phyloP scores from a whole-genome alignment of 768 basidiomycete species.

The Pisolithus albus region DNA sequence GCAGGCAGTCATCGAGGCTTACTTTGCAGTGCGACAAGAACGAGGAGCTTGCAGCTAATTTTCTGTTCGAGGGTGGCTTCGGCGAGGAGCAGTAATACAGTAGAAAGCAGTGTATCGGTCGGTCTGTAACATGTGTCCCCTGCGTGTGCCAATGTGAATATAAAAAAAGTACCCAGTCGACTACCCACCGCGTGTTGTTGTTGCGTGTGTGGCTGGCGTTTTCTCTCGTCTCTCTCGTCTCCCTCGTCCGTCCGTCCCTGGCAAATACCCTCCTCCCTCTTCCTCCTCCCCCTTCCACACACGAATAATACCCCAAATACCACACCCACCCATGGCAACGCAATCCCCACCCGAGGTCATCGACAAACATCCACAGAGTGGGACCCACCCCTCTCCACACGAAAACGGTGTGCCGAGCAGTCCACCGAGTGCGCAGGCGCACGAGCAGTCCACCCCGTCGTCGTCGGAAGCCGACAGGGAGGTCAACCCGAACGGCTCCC shows the following conservation, averaged over 20 bases:
- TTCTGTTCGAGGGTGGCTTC: constrained; percentile 70
- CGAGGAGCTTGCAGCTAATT: constrained; percentile 94
- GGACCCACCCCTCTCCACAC: constrained; percentile 18
- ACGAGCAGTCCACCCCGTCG: constrained; percentile 24
- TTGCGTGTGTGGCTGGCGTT: constrained; percentile 9
- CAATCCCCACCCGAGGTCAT: no score
- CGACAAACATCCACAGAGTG: not conserved
- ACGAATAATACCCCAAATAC: no score
- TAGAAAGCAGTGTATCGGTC: not conserved
- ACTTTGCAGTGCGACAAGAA: constrained; percentile 94
- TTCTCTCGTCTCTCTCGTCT: constrained; percentile 15
- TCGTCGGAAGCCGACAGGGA: constrained; percentile 33
- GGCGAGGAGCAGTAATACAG: constrained; percentile 31
- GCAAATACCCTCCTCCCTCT: no score
- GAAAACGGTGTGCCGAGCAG: constrained; percentile 18
- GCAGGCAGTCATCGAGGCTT: constrained; percentile 80
- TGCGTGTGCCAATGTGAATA: constrained; percentile 18
- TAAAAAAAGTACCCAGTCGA: no score
- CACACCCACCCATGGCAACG: no score
- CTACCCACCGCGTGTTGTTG: constrained; percentile 18
- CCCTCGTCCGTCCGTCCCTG: constrained; percentile 15
- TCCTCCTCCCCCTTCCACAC: constrained; percentile 5
- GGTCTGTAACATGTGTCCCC: not conserved
- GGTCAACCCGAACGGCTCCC: constrained; percentile 28
- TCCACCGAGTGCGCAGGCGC: constrained; percentile 20